phyloP scores from a whole-genome alignment of 306 rosid species.

The Leucaena leucocephala region DNA sequence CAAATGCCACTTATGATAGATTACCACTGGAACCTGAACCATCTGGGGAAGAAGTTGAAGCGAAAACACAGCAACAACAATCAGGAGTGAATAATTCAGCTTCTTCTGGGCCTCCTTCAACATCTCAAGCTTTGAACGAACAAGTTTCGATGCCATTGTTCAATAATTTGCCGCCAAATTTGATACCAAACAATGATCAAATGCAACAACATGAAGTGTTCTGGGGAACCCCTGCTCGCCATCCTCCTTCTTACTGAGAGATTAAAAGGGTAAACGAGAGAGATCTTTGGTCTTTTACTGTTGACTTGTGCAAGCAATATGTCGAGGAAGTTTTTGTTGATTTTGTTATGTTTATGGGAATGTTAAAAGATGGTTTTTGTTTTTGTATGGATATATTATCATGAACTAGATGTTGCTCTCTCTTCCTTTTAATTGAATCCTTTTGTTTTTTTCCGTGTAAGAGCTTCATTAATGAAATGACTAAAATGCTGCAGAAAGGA shows the following conservation, averaged over 20 bases:
- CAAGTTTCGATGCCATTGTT: slow-evolving; percentile 51
- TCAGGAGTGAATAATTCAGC: slow-evolving; percentile 41
- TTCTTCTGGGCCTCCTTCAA: slow-evolving; percentile 31
- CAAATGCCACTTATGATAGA: slow-evolving; percentile 75
- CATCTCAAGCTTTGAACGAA: slow-evolving; percentile 50
- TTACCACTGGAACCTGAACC: slow-evolving; percentile 65
- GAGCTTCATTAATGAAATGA: background rate
- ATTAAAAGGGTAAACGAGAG: background rate
- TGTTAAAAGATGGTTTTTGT: background rate
- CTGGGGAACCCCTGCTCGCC: slow-evolving; percentile 60
- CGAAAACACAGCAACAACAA: slow-evolving; percentile 29
- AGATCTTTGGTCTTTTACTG: slow-evolving; percentile 21
- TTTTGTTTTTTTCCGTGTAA: too few species aligned
- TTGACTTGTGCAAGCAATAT: slow-evolving; percentile 26
- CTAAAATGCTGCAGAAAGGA: too few species aligned
- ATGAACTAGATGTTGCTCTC: background rate
- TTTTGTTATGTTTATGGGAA: slow-evolving; percentile 26
- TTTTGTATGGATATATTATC: background rate
- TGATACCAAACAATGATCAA: slow-evolving; percentile 57
- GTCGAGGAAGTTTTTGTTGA: slow-evolving; percentile 30
- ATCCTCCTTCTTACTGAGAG: slow-evolving; percentile 54
- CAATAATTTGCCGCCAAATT: slow-evolving; percentile 52
- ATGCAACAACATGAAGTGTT: slow-evolving; percentile 55
- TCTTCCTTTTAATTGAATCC: background rate
- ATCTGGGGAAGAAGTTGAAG: slow-evolving; percentile 49